These are phyloP conservation scores for Zygotorulaspora chibaensis DNA, from an alignment of 805 yeast species.

Conservation along the genomic window DNA sequence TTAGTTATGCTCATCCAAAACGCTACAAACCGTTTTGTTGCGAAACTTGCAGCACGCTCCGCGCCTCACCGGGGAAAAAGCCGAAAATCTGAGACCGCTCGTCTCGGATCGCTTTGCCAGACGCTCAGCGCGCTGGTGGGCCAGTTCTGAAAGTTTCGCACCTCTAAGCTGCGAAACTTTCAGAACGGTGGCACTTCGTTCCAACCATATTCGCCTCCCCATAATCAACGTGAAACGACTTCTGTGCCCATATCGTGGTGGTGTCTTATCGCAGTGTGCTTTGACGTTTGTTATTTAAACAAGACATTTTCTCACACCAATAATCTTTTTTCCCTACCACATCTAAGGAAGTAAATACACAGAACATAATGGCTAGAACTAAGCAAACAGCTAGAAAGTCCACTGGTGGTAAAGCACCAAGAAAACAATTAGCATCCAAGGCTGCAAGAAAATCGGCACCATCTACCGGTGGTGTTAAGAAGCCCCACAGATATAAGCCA, in stretches of 20 bases:
- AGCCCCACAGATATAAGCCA: slow-evolving; percentile 95
- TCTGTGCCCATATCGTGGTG: neutral
- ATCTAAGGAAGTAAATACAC: neutral
- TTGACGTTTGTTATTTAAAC: slow-evolving; percentile 1
- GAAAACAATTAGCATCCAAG: slow-evolving; percentile 88
- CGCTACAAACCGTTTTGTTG: slow-evolving; percentile 7
- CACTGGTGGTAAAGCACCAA: slow-evolving; percentile 95
- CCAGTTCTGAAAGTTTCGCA: slow-evolving; percentile 14
- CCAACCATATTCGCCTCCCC: neutral
- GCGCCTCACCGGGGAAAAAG: neutral
- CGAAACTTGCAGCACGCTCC: slow-evolving; percentile 20
- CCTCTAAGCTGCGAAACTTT: neutral
- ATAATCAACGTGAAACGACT: neutral
- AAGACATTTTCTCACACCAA: neutral
- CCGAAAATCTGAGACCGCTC: neutral
- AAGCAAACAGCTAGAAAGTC: slow-evolving; percentile 93
- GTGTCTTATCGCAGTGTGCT: neutral
- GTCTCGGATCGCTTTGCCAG: neutral
- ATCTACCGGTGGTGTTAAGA: slow-evolving; percentile 88
- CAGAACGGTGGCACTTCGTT: neutral
- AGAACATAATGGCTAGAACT: slow-evolving; percentile 73
- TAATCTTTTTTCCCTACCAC: neutral
- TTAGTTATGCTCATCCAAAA: neutral
- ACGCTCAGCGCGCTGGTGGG: too few relatives aligned
- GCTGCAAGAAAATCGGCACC: slow-evolving; percentile 94